Percentiles rank a stretch among this genome's conserved stretches.
Conservation (phyloP, 495 filamentous ascomycete species). For the Aspergillus campestris region DNA sequence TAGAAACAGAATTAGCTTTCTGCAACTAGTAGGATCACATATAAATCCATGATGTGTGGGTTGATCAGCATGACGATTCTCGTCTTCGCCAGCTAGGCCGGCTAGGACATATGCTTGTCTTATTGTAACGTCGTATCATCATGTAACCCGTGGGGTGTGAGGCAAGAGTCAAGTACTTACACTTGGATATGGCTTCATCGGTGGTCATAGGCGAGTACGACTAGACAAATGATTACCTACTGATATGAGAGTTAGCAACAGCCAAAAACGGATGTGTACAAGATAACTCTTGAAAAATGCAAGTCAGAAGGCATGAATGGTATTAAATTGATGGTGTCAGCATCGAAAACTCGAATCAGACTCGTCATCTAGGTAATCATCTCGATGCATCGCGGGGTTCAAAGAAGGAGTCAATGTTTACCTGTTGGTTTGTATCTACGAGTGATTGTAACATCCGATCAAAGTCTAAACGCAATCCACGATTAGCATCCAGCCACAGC, state of each 20-base stretch:
- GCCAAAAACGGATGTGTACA: too few species aligned
- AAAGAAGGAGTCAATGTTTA: constrained; percentile 7
- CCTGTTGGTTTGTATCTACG: neutral
- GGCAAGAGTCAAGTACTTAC: constrained; percentile 24
- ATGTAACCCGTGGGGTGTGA: constrained; percentile 15
- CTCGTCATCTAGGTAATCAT: constrained; percentile 55
- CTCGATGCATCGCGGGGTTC: constrained; percentile 27
- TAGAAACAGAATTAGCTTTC: neutral
- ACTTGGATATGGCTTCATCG: constrained; percentile 1
- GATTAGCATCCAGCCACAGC: constrained; percentile 26
- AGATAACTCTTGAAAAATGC: neutral
- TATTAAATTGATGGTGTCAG: constrained; percentile 46
- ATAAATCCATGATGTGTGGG: constrained; percentile 7
- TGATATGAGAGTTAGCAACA: constrained; percentile 15
- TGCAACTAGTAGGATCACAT: neutral
- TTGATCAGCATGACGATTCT: constrained; percentile 41
- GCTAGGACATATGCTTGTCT: constrained; percentile 58
- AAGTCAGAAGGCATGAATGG: constrained; percentile 53
- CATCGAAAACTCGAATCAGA: constrained; percentile 56
- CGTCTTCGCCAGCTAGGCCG: constrained; percentile 40
- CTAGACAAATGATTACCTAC: neutral
- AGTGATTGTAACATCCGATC: neutral
- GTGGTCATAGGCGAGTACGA: too few species aligned
- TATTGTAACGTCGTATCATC: constrained; percentile 45
- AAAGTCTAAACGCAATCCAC: too few species aligned